Percentiles rank a stretch among this genome's conserved stretches.
Evolutionary conservation across 805 yeast species (phyloP).

Genomic region (Blastobotrys muscicola): DNA sequence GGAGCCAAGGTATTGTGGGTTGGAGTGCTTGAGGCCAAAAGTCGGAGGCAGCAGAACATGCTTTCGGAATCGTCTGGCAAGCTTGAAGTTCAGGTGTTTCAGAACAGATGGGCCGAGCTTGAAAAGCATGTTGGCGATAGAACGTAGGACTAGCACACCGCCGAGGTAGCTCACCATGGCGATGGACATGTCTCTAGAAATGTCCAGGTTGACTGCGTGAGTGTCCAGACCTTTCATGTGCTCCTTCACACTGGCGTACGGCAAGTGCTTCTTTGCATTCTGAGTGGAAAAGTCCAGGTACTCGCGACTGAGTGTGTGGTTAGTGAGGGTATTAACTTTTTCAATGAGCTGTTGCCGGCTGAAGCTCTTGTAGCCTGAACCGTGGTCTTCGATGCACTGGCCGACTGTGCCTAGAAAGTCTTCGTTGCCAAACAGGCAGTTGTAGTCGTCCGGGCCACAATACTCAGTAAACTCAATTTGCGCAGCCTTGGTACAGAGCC

Average conservation of each 20-base stretch:
- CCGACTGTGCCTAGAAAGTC: conserved; percentile 5
- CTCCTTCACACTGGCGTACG: too few relatives aligned
- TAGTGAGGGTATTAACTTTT: too few relatives aligned
- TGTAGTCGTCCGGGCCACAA: too few relatives aligned
- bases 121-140: background rate
- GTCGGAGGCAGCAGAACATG: conserved; percentile 22
- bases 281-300: too few relatives aligned
- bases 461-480: too few relatives aligned
- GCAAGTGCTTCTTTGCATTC: too few relatives aligned
- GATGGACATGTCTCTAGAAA: background rate
- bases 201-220: too few relatives aligned
- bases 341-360: too few relatives aligned
- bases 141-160: conserved; percentile 1
- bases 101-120: background rate
- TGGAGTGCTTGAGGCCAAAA: conserved; percentile 19
- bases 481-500: too few relatives aligned
- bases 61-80: conserved; percentile 14
- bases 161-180: conserved; percentile 1
- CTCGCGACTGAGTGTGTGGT: too few relatives aligned
- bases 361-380: too few relatives aligned
- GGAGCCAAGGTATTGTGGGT: conserved; percentile 9
- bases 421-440: conserved; percentile 5
- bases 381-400: conserved; percentile 5
- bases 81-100: conserved; percentile 1
- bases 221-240: too few relatives aligned